Percentiles rank a stretch among this genome's conserved stretches.
These are phyloP conservation scores for Phanerodontia chrysosporium DNA, from an alignment of 768 basidiomycete species.

Conservation along the genomic window DNA sequence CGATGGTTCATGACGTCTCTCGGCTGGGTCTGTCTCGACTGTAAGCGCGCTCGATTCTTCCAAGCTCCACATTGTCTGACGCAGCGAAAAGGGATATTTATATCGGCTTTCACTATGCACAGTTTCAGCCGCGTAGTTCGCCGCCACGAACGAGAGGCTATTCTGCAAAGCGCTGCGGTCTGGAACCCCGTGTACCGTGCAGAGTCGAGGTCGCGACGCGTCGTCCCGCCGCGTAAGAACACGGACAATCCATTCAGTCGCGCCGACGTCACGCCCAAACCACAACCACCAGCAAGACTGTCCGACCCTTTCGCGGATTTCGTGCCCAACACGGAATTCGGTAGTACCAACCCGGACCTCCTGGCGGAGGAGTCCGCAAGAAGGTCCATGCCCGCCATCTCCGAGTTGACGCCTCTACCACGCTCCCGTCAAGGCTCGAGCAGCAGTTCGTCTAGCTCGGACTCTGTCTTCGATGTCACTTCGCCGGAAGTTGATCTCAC, in stretches of 20 bases:
- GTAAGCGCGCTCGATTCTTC: constrained; percentile 29
- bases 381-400: neutral
- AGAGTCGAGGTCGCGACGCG: constrained; percentile 19
- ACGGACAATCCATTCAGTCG: constrained; percentile 11
- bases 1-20: constrained; percentile 41
- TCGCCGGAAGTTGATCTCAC: neutral
- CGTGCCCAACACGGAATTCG: neutral
- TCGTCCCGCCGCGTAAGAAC: constrained; percentile 12
- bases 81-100: constrained; percentile 43
- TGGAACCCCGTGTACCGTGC: constrained; percentile 35
- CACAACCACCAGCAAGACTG: neutral
- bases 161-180: constrained; percentile 44
- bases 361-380: neutral
- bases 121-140: constrained; percentile 56
- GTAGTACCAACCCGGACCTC: neutral
- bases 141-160: constrained; percentile 55
- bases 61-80: constrained; percentile 9
- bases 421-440: neutral
- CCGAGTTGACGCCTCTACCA: neutral
- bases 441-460: neutral
- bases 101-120: constrained; percentile 53
- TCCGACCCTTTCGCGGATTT: constrained; percentile 2
- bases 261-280: neutral
- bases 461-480: neutral
- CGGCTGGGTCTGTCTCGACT: constrained; percentile 53